These are phyloP conservation scores for Colletotrichum navitas DNA, from an alignment of 2,329 filamentous ascomycete species.

Conservation along the genomic window DNA sequence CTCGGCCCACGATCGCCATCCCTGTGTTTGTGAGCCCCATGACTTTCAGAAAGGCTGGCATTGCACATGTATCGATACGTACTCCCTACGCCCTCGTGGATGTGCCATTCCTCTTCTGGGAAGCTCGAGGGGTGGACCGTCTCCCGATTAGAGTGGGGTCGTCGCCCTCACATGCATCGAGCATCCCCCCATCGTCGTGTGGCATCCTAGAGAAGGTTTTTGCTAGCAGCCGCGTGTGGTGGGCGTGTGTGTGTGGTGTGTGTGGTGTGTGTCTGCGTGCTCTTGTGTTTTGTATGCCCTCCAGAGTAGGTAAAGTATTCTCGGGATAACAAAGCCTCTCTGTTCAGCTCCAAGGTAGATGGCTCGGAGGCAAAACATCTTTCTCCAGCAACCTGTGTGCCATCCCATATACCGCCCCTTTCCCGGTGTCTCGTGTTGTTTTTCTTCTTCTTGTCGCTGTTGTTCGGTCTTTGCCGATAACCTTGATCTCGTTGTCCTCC, in stretches of 20 bases:
- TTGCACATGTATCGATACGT: slow-evolving; percentile 34
- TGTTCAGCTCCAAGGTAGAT: slow-evolving; percentile 4
- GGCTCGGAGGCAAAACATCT: neutral
- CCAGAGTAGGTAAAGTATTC: neutral
- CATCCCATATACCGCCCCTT: slow-evolving; percentile 1
- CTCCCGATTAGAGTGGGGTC: slow-evolving; percentile 35
- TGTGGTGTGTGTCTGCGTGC: slow-evolving; percentile 2
- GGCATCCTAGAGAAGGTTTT: slow-evolving; percentile 26
- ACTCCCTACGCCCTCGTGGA: slow-evolving; percentile 32
- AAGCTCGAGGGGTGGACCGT: slow-evolving; percentile 27
- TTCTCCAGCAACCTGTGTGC: neutral
- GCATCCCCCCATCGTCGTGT: slow-evolving; percentile 33
- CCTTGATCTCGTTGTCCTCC: neutral
- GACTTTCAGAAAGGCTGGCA: slow-evolving; percentile 14
- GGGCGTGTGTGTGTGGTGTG: neutral
- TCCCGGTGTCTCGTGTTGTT: neutral
- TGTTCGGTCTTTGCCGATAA: neutral
- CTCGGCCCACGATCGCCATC: slow-evolving; percentile 12
- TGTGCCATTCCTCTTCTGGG: slow-evolving; percentile 30
- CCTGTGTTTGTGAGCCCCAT: slow-evolving; percentile 12
- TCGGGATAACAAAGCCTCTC: slow-evolving; percentile 3
- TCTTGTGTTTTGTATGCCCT: slow-evolving; percentile 9
- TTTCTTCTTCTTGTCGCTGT: neutral
- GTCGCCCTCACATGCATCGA: slow-evolving; percentile 40
- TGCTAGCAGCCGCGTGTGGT: slow-evolving; percentile 9